Percentiles rank a stretch among this genome's conserved stretches.
Conservation (phyloP, 2,329 filamentous ascomycete genomes). For the Colletotrichum neosansevieriae region DNA sequence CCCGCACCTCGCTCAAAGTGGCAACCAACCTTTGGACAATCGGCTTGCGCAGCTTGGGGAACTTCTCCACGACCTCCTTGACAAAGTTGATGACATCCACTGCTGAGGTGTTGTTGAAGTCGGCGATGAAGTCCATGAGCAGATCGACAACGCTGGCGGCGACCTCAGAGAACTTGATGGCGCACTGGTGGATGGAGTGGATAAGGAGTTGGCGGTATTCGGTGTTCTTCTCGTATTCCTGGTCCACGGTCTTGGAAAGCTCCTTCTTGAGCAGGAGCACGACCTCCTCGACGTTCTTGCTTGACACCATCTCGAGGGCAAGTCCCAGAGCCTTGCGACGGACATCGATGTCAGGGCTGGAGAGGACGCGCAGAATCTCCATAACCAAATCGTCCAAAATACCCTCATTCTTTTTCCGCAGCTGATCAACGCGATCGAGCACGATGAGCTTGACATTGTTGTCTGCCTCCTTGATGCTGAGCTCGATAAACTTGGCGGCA, state of each 20-base stretch:
- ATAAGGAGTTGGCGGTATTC: conserved; percentile 96
- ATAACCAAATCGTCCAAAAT: conserved; percentile 94
- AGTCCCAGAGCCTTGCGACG: conserved; percentile 90
- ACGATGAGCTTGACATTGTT: conserved; percentile 99
- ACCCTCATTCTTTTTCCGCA: conserved; percentile 89
- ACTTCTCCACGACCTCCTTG: conserved; percentile 98
- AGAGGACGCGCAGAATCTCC: conserved; percentile 95
- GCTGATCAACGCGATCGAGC: conserved; percentile 89
- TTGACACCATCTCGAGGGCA: conserved; percentile 97
- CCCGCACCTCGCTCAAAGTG: conserved; percentile 91
- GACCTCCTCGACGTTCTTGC: conserved; percentile 98
- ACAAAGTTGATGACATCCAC: conserved; percentile 99
- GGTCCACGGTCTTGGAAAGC: conserved; percentile 95
- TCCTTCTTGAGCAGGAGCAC: conserved; percentile 97
- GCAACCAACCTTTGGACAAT: conserved; percentile 91
- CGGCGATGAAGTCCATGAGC: conserved; percentile 98
- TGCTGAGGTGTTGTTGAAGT: conserved; percentile 96
- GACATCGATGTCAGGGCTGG: conserved; percentile 95
- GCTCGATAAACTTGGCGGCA: conserved; percentile 94
- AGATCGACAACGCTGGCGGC: conserved; percentile 96
- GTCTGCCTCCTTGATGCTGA: conserved; percentile 96
- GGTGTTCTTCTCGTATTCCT: conserved; percentile 98
- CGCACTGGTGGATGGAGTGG: conserved; percentile 97
- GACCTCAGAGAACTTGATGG: conserved; percentile 99
- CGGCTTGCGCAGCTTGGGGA: conserved; percentile 86